Evolutionary conservation across 1,139 yeast genomes (phyloP).

Genomic region (Kodamaea ohmeri): DNA sequence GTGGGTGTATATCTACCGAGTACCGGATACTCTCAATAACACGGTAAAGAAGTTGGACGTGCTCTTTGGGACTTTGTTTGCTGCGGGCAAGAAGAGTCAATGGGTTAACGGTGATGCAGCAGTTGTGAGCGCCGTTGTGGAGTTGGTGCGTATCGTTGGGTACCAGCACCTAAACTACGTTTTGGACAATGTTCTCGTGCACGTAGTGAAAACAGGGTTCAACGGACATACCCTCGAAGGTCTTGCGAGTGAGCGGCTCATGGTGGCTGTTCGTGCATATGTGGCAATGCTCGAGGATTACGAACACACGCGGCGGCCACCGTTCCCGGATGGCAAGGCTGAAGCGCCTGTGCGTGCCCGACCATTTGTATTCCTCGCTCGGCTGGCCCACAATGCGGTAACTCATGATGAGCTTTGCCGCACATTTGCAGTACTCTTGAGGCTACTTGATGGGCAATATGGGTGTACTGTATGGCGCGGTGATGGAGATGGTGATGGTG

Average conservation of each 20-base stretch:
- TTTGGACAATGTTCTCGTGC: slow-evolving; percentile 72
- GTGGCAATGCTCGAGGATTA: slow-evolving; percentile 63
- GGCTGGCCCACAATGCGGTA: slow-evolving; percentile 44
- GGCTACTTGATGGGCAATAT: slow-evolving; percentile 58
- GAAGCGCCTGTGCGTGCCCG: slow-evolving; percentile 11
- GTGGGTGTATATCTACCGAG: slow-evolving; percentile 88
- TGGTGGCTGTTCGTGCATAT: slow-evolving; percentile 70
- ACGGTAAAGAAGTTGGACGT: slow-evolving; percentile 59
- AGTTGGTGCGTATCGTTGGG: slow-evolving; percentile 72
- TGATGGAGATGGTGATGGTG: slow-evolving; percentile 14
- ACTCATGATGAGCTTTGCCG: slow-evolving; percentile 75
- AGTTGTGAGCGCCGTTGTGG: slow-evolving; percentile 64
- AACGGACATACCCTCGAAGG: slow-evolving; percentile 59
- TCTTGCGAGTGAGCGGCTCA: slow-evolving; percentile 65
- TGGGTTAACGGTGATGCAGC: slow-evolving; percentile 66
- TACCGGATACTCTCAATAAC: slow-evolving; percentile 83
- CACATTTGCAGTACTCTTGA: slow-evolving; percentile 56
- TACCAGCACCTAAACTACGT: slow-evolving; percentile 75
- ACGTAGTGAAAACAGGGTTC: slow-evolving; percentile 53
- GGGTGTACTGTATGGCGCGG: slow-evolving; percentile 44
- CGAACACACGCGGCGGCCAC: slow-evolving; percentile 58
- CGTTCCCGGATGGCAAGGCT: slow-evolving; percentile 67
- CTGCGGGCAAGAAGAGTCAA: slow-evolving; percentile 58
- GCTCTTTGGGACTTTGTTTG: slow-evolving; percentile 56
- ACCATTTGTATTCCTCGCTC: slow-evolving; percentile 38